A percentile compares a stretch with the other conserved stretches of the same genome.
phyloP scores from a whole-genome alignment of 768 basidiomycete genomes.

The Auricularia sp. region DNA sequence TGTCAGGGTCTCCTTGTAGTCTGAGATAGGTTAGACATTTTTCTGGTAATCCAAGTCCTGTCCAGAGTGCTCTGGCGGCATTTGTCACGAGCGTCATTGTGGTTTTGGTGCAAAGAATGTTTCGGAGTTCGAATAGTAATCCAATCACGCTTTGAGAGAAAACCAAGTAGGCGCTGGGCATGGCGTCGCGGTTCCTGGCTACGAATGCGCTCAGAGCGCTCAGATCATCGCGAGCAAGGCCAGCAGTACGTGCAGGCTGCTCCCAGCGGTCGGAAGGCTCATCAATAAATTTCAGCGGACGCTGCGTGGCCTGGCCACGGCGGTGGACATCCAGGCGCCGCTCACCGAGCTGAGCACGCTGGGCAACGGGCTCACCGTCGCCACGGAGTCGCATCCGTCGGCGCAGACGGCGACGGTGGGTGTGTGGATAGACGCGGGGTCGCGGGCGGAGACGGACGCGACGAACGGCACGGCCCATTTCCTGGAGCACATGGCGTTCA shows the following conservation, averaged over 20 bases:
- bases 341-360: constrained; percentile 87
- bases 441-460: constrained; percentile 89
- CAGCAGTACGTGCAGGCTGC: neutral
- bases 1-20: constrained; percentile 31
- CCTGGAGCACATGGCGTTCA: constrained; percentile 98
- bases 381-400: constrained; percentile 82
- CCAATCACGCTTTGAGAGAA: neutral
- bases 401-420: constrained; percentile 98
- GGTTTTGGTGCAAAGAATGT: neutral
- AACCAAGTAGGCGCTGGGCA: neutral
- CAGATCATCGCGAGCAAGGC: neutral
- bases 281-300: neutral
- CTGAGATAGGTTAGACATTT: constrained; percentile 18
- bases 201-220: neutral
- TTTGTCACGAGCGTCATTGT: neutral
- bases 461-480: constrained; percentile 98
- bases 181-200: constrained; percentile 1
- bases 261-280: neutral
- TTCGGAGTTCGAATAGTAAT: neutral
- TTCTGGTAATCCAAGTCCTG: constrained; percentile 4
- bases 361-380: constrained; percentile 89
- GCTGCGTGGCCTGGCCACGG: neutral
- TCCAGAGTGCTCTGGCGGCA: constrained; percentile 3
- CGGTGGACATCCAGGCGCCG: constrained; percentile 56
- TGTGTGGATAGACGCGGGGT: constrained; percentile 98